Conservation (phyloP, 1,139 yeast species). For the Sporopachydermia cereana region DNA sequence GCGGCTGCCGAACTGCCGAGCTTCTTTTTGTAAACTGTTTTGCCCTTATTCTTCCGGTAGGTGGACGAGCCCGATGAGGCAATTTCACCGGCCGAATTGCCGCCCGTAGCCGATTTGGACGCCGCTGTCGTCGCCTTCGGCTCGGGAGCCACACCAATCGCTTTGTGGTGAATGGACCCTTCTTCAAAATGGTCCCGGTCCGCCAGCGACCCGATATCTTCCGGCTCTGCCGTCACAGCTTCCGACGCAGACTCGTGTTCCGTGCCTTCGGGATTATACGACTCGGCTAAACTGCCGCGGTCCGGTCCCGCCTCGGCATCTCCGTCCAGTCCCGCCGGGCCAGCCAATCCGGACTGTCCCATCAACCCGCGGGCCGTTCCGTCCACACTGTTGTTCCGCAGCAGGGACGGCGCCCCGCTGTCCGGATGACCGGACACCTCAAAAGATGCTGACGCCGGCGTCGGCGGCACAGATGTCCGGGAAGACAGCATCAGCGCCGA, state of each 20-base stretch:
- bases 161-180: background rate
- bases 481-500: background rate
- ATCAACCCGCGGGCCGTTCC: background rate
- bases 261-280: background rate
- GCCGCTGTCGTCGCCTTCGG: conserved; percentile 5
- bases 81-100: background rate
- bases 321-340: background rate
- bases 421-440: background rate
- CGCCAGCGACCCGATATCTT: background rate
- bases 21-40: conserved; percentile 18
- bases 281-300: background rate
- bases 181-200: conserved; percentile 3
- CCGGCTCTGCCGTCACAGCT: background rate
- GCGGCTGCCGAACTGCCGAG: background rate
- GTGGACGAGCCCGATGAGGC: conserved; percentile 1
- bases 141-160: conserved; percentile 5
- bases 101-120: conserved; percentile 7
- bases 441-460: background rate
- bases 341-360: background rate
- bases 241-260: background rate
- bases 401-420: background rate
- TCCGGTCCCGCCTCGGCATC: background rate
- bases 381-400: background rate
- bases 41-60: conserved; percentile 10
- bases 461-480: background rate